These are phyloP conservation scores for Anisodus tanguticus DNA, from an alignment of 257 asterid species.

Conservation along the genomic window DNA sequence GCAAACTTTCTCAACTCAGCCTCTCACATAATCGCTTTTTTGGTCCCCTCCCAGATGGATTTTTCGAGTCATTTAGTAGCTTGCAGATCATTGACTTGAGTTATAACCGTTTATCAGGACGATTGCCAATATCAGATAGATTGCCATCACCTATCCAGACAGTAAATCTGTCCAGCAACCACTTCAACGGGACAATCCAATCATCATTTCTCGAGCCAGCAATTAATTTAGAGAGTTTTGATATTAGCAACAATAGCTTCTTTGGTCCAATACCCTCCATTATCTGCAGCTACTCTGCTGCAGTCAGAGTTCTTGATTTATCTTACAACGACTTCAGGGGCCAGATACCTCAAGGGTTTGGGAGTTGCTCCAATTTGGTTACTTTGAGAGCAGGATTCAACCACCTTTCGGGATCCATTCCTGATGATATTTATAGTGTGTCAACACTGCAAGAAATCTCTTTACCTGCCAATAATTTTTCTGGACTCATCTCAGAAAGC, in stretches of 20 bases:
- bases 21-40: conserved; percentile 65
- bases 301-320: conserved; percentile 60
- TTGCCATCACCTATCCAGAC: conserved; percentile 48
- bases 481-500: conserved; percentile 56
- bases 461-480: conserved; percentile 69
- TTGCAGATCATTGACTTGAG: conserved; percentile 67
- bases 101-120: conserved; percentile 65
- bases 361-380: conserved; percentile 55
- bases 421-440: conserved; percentile 59
- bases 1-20: conserved; percentile 54
- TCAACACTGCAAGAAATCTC: conserved; percentile 59
- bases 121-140: conserved; percentile 39
- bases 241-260: conserved; percentile 82
- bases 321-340: conserved; percentile 73
- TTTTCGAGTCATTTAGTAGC: conserved; percentile 51
- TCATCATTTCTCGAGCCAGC: conserved; percentile 56
- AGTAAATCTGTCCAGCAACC: conserved; percentile 75
- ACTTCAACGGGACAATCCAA: conserved; percentile 58
- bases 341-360: conserved; percentile 55
- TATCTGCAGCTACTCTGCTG: conserved; percentile 55
- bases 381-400: conserved; percentile 73
- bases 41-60: conserved; percentile 61
- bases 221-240: conserved; percentile 53
- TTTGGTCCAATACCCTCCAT: conserved; percentile 61
- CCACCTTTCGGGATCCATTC: conserved; percentile 63